Base-by-base conservation (phyloP, 1,284 basidiomycete genomes). In the Malassezia japonica region DNA sequence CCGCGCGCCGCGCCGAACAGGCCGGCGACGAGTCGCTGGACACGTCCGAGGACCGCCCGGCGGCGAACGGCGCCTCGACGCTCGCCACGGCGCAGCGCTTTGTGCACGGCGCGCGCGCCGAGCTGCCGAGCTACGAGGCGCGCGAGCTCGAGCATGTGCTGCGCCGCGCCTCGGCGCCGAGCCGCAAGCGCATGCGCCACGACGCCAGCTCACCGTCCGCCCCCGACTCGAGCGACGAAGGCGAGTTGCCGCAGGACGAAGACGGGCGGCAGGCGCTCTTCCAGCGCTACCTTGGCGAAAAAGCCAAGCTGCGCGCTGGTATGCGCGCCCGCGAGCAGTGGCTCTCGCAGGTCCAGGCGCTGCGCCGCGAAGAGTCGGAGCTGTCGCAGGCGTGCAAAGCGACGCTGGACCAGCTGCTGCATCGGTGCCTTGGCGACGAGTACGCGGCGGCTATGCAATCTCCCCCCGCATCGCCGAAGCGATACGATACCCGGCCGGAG, bases 201-300 rank as follows among this genome's bases (percentile, higher is more conserved):
- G 38, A 52, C 27, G n/a, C n/a, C n/a, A n/a, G n/a, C n/a, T n/a
- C n/a, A n/a, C n/a, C n/a, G n/a, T n/a, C n/a, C n/a, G 21, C 38
- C 8, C 46, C 36, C 20, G 39, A 36, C 15, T 48, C 23, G 5
- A 24, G 24, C 2, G 41, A 42, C 31, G 44, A 35, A 21, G 27
- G 12, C n/a, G 29, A 34, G 32, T n/a, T 25, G 13, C 6, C 23
- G 38, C 38, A 24, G 7, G 21, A 40, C 12, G 38, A 40, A 20
- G 38, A 40, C 12, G 18, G 18, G 3, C 18, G 24, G 18, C 1
- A 44, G 46, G n/a, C 25, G 7, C 56, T 61, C 16, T 50, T 56
- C 20, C 55, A 60, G 13, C 46, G 51, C 9, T 72, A 67, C 47
- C 50, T 72, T 0, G 53, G 69, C 10, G 67, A 67, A 27, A 70